Evolutionary conservation across 176 grass and related monocot species (phyloP).

Genomic region (Bothriochloa decipiens): DNA sequence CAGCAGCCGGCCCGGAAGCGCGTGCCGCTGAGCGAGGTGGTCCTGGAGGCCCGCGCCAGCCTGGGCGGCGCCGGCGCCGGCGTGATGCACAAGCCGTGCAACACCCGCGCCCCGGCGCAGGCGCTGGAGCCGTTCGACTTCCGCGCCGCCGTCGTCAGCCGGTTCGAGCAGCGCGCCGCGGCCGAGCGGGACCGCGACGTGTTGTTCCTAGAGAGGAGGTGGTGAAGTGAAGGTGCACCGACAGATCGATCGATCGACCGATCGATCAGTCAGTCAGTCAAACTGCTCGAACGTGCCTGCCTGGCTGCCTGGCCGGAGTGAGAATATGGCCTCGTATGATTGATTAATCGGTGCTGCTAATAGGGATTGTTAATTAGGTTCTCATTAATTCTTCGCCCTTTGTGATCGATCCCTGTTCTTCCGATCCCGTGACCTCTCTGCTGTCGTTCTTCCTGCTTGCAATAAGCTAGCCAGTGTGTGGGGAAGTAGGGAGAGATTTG

Average conservation of each 20-base stretch:
- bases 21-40: conserved; percentile 83
- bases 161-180: conserved; percentile 55
- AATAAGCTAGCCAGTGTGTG: neutral
- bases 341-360: neutral
- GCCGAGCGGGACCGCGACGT: conserved; percentile 48
- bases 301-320: neutral
- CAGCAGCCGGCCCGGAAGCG: conserved; percentile 50
- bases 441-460: neutral
- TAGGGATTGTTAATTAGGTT: neutral
- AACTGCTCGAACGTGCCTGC: neutral
- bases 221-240: conserved; percentile 53
- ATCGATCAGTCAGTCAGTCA: neutral
- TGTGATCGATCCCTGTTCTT: conserved; percentile 20
- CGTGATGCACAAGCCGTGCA: conserved; percentile 51
- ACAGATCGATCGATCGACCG: neutral
- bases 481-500: neutral
- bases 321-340: neutral
- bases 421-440: neutral
- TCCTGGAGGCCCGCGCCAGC: conserved; percentile 70
- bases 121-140: conserved; percentile 79
- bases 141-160: conserved; percentile 63
- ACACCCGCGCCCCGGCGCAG: conserved; percentile 13
- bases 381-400: neutral
- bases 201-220: conserved; percentile 63
- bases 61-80: conserved; percentile 58